Evolutionary conservation across 2,329 filamentous ascomycete species (phyloP), one percentile per base, ranked within the genome.

Genomic region (Trichoderma sp.): DNA sequence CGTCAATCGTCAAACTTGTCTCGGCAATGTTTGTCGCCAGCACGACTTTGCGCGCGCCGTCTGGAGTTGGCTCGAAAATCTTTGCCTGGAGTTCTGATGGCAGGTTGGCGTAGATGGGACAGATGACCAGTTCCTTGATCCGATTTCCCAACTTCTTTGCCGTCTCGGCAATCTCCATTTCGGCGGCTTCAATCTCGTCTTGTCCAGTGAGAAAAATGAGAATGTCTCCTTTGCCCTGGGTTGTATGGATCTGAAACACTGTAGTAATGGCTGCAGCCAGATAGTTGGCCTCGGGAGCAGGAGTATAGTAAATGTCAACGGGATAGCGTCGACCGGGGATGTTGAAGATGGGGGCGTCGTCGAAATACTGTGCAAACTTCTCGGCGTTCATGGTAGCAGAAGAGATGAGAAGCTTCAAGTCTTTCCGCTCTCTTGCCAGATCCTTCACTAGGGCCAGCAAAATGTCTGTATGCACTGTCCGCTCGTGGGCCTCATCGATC

Each of bases 401-500:
- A 3, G 93, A 95, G 67, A 99, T 97, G 35, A 99, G 84, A 0
- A 99, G 81, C 77, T 94, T 97, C 63, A 99, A 80, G 70, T 98
- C 94, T 3, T 91, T 92, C 50, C 95, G 84, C 63, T 92, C 91
- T 69, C 91, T 86, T 0, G 92, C 90, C 70, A 98, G 86, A 80
- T 98, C 94, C 75, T 97, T 97, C 67, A 97, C 85, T 37, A 99
- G 80, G 12, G 92, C 93, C 68, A 97, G 86, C 8, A 97, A 80
- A 67, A 99, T 94, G 78, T 99, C 95, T 0, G 94, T 97, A 64
- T 93, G 89, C 0, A 98, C 86, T 0, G 93, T 97, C 72, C 95
- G 86, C 77, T 99, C 95, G 86, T 99, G 95, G 0, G 95, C 95
- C 78, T 99, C 95, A 76, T 99, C 95, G 67, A 99, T 94, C 90